Evolutionary conservation across 2,329 filamentous ascomycete genomes (phyloP).

Genomic region (Phialemonium atrogriseum): DNA sequence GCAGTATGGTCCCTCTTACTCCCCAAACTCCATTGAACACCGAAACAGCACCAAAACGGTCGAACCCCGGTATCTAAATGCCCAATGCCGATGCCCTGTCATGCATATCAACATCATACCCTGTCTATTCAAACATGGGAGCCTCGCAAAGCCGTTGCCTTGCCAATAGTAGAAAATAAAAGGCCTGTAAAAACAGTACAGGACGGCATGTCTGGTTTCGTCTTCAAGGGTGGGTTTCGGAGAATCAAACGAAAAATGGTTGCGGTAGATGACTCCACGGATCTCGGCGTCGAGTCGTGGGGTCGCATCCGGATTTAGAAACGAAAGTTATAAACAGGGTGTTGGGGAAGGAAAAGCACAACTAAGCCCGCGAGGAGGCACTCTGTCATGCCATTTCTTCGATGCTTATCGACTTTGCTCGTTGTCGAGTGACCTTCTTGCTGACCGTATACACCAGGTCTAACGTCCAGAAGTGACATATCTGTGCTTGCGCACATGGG

Average conservation of each 20-base stretch:
- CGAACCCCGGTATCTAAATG: constrained; percentile 34
- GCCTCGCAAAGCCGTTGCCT: constrained; percentile 25
- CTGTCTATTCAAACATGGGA: constrained; percentile 37
- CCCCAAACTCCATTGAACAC: constrained; percentile 36
- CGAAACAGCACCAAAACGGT: constrained; percentile 20
- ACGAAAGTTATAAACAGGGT: not conserved
- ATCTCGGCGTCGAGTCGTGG: no score
- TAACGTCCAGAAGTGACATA: constrained; percentile 63
- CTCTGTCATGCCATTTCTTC: constrained; percentile 11
- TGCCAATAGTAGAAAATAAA: constrained; percentile 11
- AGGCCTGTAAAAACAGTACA: constrained; percentile 12
- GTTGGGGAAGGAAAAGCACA: constrained; percentile 1
- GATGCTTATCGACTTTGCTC: constrained; percentile 20
- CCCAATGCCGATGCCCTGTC: constrained; percentile 39
- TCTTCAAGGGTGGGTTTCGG: not conserved
- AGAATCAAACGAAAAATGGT: not conserved
- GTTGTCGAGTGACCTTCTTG: constrained; percentile 54
- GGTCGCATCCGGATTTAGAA: no score
- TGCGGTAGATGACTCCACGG: not conserved
- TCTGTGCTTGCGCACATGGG: constrained; percentile 57
- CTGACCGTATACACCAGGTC: constrained; percentile 64
- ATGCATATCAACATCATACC: constrained; percentile 41
- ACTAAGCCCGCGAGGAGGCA: not conserved
- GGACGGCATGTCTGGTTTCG: constrained; percentile 7
- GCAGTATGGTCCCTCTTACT: constrained; percentile 24